phyloP scores from a whole-genome alignment of 768 basidiomycete genomes.

The Pholiota molesta region DNA sequence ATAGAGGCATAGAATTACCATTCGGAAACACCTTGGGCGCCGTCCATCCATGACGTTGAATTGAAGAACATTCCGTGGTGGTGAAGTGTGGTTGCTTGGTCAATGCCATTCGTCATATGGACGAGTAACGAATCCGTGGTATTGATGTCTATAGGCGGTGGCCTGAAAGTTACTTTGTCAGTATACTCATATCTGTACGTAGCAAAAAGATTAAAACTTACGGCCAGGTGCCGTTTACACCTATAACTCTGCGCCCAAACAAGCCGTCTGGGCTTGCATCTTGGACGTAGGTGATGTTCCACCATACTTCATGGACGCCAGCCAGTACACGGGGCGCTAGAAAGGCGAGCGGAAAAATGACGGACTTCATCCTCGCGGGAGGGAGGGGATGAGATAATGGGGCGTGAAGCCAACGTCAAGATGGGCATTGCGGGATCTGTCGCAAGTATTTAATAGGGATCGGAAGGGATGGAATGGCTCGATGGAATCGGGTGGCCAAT shows the following conservation, averaged over 20 bases:
- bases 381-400: not conserved
- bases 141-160: slow-evolving; percentile 77
- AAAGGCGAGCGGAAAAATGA: slow-evolving; percentile 28
- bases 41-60: slow-evolving; percentile 85
- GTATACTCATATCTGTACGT: not conserved
- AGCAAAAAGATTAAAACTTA: slow-evolving; percentile 42
- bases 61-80: slow-evolving; percentile 98
- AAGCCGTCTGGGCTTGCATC: slow-evolving; percentile 86
- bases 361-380: slow-evolving; percentile 22
- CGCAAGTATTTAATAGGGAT: not conserved
- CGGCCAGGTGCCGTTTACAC: slow-evolving; percentile 95
- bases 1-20: slow-evolving; percentile 52
- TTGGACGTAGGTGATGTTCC: slow-evolving; percentile 88
- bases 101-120: slow-evolving; percentile 76
- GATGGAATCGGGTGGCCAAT: slow-evolving; percentile 1
- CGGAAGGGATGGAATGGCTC: not conserved
- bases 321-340: slow-evolving; percentile 50
- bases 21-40: slow-evolving; percentile 80
- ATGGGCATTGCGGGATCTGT: not conserved
- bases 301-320: slow-evolving; percentile 79
- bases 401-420: slow-evolving; percentile 3
- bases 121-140: slow-evolving; percentile 74
- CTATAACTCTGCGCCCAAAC: slow-evolving; percentile 73
- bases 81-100: slow-evolving; percentile 72
- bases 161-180: slow-evolving; percentile 44